Percentiles rank a stretch among this genome's conserved stretches.
Evolutionary conservation across 768 basidiomycete species (phyloP).

Genomic region (Myochromella boudieri): DNA sequence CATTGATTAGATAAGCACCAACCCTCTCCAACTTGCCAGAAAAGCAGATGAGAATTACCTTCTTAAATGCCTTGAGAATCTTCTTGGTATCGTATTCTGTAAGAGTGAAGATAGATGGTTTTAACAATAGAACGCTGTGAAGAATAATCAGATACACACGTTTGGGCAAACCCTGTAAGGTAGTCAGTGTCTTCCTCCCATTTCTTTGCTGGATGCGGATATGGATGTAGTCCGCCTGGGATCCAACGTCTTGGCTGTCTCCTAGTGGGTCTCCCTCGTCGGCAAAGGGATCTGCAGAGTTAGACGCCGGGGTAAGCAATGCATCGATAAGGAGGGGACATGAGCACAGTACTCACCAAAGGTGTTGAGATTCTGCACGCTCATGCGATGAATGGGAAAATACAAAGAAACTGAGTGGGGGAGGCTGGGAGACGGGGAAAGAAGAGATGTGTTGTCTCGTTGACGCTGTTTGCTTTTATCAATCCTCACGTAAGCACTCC

Average conservation of each 20-base stretch:
- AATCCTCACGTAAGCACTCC: slow-evolving; percentile 21
- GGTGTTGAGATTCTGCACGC: slow-evolving; percentile 87
- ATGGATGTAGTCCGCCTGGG: slow-evolving; percentile 84
- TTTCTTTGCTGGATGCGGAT: slow-evolving; percentile 99
- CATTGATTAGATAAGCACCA: slow-evolving; percentile 5
- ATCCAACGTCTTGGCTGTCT: slow-evolving; percentile 73
- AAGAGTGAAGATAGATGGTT: slow-evolving; percentile 7
- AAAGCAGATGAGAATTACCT: slow-evolving; percentile 47
- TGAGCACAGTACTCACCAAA: slow-evolving; percentile 52
- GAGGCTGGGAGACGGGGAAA: slow-evolving; percentile 30
- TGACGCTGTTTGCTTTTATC: slow-evolving; percentile 23
- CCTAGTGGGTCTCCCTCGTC: slow-evolving; percentile 87
- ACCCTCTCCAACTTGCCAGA: slow-evolving; percentile 1
- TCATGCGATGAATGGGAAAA: slow-evolving; percentile 75
- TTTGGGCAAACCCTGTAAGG: slow-evolving; percentile 92
- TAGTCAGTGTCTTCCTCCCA: slow-evolving; percentile 98
- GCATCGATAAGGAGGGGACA: slow-evolving; percentile 19
- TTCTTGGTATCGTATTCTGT: slow-evolving; percentile 97
- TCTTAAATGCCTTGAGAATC: slow-evolving; percentile 98
- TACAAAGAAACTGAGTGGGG: slow-evolving; percentile 45
- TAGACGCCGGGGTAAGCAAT: slow-evolving; percentile 2
- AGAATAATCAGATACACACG: slow-evolving; percentile 45
- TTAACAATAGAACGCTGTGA: neutral
- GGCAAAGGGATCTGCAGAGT: slow-evolving; percentile 84
- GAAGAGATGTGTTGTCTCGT: slow-evolving; percentile 12